Percentiles rank a stretch among this genome's conserved stretches.
phyloP scores from a whole-genome alignment of 306 rosid species.

The Trifolium dubium region DNA sequence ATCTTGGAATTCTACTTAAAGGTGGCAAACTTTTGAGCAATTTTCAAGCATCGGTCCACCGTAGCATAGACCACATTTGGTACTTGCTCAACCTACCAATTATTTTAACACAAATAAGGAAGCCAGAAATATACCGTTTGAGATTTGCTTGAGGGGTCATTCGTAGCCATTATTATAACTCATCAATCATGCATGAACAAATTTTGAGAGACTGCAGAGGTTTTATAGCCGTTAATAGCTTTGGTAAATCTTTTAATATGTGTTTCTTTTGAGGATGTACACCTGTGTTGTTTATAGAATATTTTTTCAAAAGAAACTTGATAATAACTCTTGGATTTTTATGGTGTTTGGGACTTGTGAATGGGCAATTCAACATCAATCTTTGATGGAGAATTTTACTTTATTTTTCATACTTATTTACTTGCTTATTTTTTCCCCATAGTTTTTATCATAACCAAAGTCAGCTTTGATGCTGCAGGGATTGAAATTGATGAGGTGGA shows the following conservation, averaged over 20 bases:
- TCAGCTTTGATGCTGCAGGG: slow-evolving; percentile 50
- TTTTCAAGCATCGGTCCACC: not conserved
- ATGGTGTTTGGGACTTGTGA: slow-evolving; percentile 17
- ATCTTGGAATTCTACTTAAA: not conserved
- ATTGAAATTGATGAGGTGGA: slow-evolving; percentile 59
- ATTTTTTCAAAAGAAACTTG: not conserved
- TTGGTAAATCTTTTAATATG: not conserved
- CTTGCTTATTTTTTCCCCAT: not conserved
- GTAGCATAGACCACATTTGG: not conserved
- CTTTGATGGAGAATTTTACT: slow-evolving; percentile 29
- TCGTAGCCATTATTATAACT: not conserved
- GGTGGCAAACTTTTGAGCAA: not conserved
- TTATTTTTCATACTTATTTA: slow-evolving; percentile 1
- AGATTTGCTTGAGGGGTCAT: not conserved
- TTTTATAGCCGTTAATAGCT: slow-evolving; percentile 6
- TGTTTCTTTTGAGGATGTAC: slow-evolving; percentile 19
- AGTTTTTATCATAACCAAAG: slow-evolving; percentile 42
- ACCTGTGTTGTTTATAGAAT: not conserved
- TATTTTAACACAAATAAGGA: not conserved
- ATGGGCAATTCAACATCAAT: slow-evolving; percentile 8
- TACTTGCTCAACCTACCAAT: not conserved
- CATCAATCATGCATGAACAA: slow-evolving; percentile 12
- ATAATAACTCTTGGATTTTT: slow-evolving; percentile 28
- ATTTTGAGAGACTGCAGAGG: slow-evolving; percentile 9
- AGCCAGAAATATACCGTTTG: not conserved